Conservation (phyloP, 2,329 filamentous ascomycete species). For the Exserohilum turcica region DNA sequence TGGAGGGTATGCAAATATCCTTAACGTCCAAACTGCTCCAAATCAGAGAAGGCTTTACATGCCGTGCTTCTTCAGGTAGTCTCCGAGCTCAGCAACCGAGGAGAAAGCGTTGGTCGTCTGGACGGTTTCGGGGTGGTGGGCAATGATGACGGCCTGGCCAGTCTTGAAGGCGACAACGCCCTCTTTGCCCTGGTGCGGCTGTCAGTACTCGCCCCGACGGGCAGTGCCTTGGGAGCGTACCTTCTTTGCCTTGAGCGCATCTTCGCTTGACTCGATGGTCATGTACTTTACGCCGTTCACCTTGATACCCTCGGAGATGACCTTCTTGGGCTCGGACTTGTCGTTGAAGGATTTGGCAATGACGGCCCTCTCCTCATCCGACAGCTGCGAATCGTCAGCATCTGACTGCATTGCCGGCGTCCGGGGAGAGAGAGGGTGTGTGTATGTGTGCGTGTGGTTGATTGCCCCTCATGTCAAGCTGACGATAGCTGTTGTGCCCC, state of each 20-base stretch:
- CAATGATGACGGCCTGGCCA: conserved; percentile 83
- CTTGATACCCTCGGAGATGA: conserved; percentile 74
- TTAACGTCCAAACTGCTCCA: conserved; percentile 42
- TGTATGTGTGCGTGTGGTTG: too few relatives aligned
- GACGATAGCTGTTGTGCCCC: not conserved
- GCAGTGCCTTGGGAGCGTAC: conserved; percentile 54
- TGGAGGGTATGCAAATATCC: conserved; percentile 44
- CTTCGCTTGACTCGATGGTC: conserved; percentile 74
- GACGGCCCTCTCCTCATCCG: conserved; percentile 60
- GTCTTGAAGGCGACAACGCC: conserved; percentile 87
- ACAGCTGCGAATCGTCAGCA: conserved; percentile 49
- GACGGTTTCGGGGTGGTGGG: conserved; percentile 77
- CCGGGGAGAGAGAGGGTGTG: not conserved
- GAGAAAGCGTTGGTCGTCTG: conserved; percentile 76
- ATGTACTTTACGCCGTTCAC: conserved; percentile 80
- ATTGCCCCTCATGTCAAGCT: not conserved
- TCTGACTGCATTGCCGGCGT: not conserved
- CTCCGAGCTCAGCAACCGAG: conserved; percentile 81
- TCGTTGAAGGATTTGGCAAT: conserved; percentile 60
- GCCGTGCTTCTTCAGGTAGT: conserved; percentile 79
- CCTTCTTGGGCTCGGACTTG: conserved; percentile 65
- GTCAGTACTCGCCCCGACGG: conserved; percentile 12
- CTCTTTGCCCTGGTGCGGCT: conserved; percentile 68
- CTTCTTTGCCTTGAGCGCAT: conserved; percentile 84
- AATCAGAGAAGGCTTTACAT: conserved; percentile 62